Conservation (phyloP, 768 basidiomycete species). For the Leccinum imitatum region DNA sequence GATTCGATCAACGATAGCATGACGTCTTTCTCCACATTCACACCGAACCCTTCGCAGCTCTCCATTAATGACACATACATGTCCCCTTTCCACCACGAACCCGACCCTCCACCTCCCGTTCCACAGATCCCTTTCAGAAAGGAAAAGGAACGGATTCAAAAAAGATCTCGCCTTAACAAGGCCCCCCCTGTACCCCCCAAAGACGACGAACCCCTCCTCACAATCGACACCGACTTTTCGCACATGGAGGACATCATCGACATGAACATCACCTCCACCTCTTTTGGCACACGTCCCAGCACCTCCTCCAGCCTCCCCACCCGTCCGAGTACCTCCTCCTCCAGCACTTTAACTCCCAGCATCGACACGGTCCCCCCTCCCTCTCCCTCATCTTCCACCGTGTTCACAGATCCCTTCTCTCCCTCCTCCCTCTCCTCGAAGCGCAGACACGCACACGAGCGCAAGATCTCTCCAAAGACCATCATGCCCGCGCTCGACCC, state of each 20-base stretch:
- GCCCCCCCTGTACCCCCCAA: not conserved
- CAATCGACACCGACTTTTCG: conserved; percentile 37
- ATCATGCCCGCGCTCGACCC: conserved; percentile 12
- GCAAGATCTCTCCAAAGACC: conserved; percentile 52
- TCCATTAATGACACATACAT: conserved; percentile 22
- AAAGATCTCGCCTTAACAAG: not conserved
- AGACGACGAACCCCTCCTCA: conserved; percentile 22
- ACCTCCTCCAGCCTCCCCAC: too few species aligned
- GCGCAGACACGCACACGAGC: conserved; percentile 29
- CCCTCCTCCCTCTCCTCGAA: conserved; percentile 17
- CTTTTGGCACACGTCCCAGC: not conserved
- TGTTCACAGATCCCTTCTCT: conserved; percentile 41
- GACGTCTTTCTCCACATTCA: conserved; percentile 37
- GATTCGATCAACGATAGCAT: conserved; percentile 26
- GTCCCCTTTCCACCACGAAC: conserved; percentile 4
- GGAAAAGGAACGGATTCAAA: conserved; percentile 29
- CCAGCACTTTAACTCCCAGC: conserved; percentile 23
- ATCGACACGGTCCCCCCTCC: conserved; percentile 44
- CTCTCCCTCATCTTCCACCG: conserved; percentile 25
- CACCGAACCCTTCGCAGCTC: conserved; percentile 35
- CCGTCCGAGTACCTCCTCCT: conserved; percentile 20
- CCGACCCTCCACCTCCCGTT: conserved; percentile 4
- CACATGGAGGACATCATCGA: conserved; percentile 85
- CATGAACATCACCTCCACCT: conserved; percentile 11
- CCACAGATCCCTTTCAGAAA: conserved; percentile 25